Evolutionary conservation across 23 red algal species (phyloP).

Genomic region (Agarophyton chilense): DNA sequence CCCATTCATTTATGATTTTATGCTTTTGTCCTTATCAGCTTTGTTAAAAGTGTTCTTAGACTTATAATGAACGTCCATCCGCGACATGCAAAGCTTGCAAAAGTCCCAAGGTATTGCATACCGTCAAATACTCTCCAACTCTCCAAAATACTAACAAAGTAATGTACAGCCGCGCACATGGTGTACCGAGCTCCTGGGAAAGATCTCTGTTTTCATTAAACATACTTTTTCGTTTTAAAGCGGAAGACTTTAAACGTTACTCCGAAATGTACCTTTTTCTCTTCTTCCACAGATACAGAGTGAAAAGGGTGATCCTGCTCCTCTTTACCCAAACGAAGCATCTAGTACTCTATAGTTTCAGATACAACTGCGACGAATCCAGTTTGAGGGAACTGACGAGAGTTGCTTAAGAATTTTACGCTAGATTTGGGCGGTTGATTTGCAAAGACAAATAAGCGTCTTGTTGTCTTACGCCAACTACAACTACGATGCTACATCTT

Average conservation of each 20-base stretch:
- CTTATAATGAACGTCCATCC: background rate
- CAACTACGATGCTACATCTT: background rate
- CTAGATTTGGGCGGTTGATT: background rate
- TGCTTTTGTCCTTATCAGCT: background rate
- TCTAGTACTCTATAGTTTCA: background rate
- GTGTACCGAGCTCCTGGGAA: background rate
- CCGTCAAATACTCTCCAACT: background rate
- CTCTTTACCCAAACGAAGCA: background rate
- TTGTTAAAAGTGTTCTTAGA: background rate
- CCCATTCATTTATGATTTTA: background rate
- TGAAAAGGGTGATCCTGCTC: background rate
- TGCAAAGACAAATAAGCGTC: background rate
- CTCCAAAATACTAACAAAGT: background rate
- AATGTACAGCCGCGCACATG: background rate
- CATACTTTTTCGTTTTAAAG: background rate
- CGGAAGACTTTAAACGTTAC: conserved; percentile 14
- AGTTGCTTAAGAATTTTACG: conserved; percentile 1
- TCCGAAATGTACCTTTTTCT: background rate
- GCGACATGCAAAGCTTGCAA: background rate
- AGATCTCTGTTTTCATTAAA: background rate
- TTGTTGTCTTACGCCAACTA: conserved; percentile 8
- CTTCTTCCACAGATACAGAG: background rate
- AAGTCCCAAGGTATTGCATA: background rate
- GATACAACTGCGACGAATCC: background rate
- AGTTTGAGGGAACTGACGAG: background rate